These are phyloP conservation scores for Vitis cinerea DNA, from an alignment of 164 flowering plant genomes.

Conservation along the genomic window DNA sequence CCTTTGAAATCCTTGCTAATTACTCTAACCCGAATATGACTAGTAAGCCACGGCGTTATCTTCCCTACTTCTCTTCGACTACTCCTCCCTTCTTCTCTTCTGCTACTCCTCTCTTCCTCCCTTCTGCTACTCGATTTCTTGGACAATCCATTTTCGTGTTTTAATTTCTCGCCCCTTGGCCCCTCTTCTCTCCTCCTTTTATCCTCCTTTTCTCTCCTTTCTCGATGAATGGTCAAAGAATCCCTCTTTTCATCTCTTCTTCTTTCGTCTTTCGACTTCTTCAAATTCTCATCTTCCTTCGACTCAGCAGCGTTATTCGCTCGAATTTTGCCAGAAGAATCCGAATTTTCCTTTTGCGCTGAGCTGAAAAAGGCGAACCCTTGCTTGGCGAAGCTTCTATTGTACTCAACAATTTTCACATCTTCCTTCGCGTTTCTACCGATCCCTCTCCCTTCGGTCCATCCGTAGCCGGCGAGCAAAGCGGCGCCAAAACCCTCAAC, in stretches of 20 bases:
- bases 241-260: too few relatives aligned
- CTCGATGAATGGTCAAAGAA: too few relatives aligned
- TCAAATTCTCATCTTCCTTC: too few relatives aligned
- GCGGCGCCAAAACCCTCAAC: slow-evolving; percentile 83
- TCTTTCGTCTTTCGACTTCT: too few relatives aligned
- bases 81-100: slow-evolving; percentile 14
- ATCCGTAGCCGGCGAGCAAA: slow-evolving; percentile 68
- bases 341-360: too few relatives aligned
- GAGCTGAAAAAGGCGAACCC: slow-evolving; percentile 49
- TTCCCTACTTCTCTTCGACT: slow-evolving; percentile 8
- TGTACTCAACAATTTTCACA: slow-evolving; percentile 46
- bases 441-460: slow-evolving; percentile 72
- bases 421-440: slow-evolving; percentile 68
- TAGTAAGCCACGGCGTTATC: slow-evolving; percentile 53
- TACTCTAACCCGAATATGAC: slow-evolving; percentile 74
- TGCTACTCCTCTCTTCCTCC: slow-evolving; percentile 15
- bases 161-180: too few relatives aligned
- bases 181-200: too few relatives aligned
- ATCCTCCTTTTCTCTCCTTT: too few relatives aligned
- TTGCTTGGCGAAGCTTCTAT: slow-evolving; percentile 29
- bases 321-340: too few relatives aligned
- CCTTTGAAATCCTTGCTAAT: slow-evolving; percentile 69
- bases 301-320: too few relatives aligned
- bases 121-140: slow-evolving; percentile 9
- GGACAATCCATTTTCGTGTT: too few relatives aligned